phyloP scores from a whole-genome alignment of 371 early-diverging fungal species.

The Coemansia sp. region DNA sequence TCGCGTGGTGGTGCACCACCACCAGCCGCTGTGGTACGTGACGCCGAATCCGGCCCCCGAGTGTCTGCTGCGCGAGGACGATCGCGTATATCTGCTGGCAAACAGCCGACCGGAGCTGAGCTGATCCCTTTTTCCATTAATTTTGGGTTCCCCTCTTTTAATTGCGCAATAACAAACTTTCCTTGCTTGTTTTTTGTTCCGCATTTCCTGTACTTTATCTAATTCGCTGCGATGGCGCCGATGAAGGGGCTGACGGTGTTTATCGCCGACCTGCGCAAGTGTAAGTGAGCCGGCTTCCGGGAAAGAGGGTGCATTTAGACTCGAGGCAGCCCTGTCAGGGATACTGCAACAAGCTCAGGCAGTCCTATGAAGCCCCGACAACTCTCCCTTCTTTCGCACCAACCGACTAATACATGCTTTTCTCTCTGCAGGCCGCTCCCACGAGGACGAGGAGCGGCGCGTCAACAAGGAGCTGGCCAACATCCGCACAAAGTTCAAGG shows the following conservation, averaged over 20 bases:
- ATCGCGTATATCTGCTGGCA: slow-evolving; percentile 58
- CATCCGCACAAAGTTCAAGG: slow-evolving; percentile 97
- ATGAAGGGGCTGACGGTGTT: slow-evolving; percentile 87
- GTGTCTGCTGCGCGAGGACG: slow-evolving; percentile 52
- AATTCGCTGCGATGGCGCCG: slow-evolving; percentile 47
- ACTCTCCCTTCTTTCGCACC: too few relatives aligned
- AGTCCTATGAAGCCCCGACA: background rate
- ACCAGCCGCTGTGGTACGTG: slow-evolving; percentile 51
- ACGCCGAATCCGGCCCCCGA: slow-evolving; percentile 55
- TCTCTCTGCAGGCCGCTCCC: slow-evolving; percentile 76
- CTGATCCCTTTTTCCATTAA: background rate
- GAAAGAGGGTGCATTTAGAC: too few relatives aligned
- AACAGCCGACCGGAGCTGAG: slow-evolving; percentile 14
- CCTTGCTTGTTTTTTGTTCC: background rate
- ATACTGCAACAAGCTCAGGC: background rate
- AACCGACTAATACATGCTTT: background rate
- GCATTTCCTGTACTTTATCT: background rate
- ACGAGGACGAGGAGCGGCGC: slow-evolving; percentile 94
- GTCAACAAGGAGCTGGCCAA: slow-evolving; percentile 99
- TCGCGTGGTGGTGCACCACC: slow-evolving; percentile 50
- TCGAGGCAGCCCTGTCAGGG: too few relatives aligned
- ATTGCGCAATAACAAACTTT: too few relatives aligned
- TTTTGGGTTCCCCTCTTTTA: background rate
- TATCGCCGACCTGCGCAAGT: slow-evolving; percentile 85
- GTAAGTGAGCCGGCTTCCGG: slow-evolving; percentile 50